phyloP scores from a whole-genome alignment of 768 basidiomycete genomes.

The Kwoniella botswanensis region DNA sequence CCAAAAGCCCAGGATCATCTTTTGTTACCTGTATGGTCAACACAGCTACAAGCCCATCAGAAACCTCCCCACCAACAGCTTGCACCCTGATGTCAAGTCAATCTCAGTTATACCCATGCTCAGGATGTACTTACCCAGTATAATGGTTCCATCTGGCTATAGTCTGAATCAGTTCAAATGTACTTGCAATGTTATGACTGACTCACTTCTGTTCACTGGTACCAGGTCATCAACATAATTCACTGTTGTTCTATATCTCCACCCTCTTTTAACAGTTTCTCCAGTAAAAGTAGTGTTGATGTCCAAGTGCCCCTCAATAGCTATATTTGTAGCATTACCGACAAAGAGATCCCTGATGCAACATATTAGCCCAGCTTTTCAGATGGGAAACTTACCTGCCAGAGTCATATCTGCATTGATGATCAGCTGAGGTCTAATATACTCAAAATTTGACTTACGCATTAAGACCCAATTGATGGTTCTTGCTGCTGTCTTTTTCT shows the following conservation, averaged over 20 bases:
- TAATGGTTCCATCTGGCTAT: constrained; percentile 29
- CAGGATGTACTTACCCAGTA: constrained; percentile 14
- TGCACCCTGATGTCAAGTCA: constrained; percentile 17
- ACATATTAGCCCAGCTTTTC: background rate
- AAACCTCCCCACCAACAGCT: constrained; percentile 15
- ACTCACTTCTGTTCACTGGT: constrained; percentile 20
- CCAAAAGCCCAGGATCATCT: background rate
- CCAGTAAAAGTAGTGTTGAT: constrained; percentile 11
- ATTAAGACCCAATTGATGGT: constrained; percentile 19
- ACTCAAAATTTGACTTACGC: constrained; percentile 6
- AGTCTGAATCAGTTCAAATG: background rate
- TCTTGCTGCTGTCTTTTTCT: constrained; percentile 13
- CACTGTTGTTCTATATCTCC: constrained; percentile 26
- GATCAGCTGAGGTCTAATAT: background rate
- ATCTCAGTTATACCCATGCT: background rate
- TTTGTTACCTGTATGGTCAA: constrained; percentile 15
- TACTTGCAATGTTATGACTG: too few relatives aligned
- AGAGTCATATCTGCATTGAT: constrained; percentile 1
- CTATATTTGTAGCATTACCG: constrained; percentile 19
- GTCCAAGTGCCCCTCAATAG: background rate
- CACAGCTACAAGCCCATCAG: constrained; percentile 27
- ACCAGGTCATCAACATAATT: constrained; percentile 12
- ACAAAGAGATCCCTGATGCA: constrained; percentile 16
- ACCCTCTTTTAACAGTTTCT: constrained; percentile 10
- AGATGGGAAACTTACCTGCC: background rate